Percentiles rank a stretch among this genome's conserved stretches.
These are phyloP conservation scores for Penicillium paneum DNA, from an alignment of 2,329 filamentous ascomycete species.

Conservation along the genomic window DNA sequence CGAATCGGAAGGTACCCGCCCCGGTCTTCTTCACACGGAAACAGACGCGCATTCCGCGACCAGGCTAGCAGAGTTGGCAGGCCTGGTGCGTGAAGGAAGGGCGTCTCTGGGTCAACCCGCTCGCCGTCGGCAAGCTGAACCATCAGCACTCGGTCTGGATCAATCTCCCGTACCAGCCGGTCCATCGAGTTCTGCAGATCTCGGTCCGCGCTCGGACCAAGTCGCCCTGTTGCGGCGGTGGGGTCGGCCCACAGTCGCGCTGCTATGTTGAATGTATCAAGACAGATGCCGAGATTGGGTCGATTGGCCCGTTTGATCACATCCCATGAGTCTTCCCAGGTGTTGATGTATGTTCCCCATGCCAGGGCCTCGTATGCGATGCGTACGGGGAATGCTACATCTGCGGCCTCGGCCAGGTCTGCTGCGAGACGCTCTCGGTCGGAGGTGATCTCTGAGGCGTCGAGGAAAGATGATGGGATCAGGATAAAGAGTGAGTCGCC, in stretches of 20 bases:
- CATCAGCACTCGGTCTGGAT: constrained; percentile 65
- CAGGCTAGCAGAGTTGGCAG: constrained; percentile 68
- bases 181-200: constrained; percentile 54
- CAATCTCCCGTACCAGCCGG: constrained; percentile 54
- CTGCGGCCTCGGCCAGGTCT: constrained; percentile 21
- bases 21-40: constrained; percentile 58
- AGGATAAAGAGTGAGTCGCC: constrained; percentile 23
- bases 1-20: constrained; percentile 66
- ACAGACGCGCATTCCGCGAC: constrained; percentile 69
- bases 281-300: constrained; percentile 69
- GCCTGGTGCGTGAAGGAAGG: constrained; percentile 52
- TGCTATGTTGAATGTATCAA: constrained; percentile 76
- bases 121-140: constrained; percentile 74
- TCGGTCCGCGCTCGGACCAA: constrained; percentile 50
- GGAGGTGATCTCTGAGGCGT: constrained; percentile 15
- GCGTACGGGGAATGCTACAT: constrained; percentile 19
- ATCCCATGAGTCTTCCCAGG: constrained; percentile 70
- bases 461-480: constrained; percentile 25
- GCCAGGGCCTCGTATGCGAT: constrained; percentile 69
- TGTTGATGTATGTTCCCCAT: constrained; percentile 67
- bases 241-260: constrained; percentile 69
- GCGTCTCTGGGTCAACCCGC: constrained; percentile 54
- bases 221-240: constrained; percentile 49
- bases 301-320: constrained; percentile 63
- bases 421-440: constrained; percentile 18